Percentiles rank a stretch among this genome's conserved stretches.
Evolutionary conservation across 176 grass and related monocot genomes (phyloP).

Genomic region (Musa itinerans): DNA sequence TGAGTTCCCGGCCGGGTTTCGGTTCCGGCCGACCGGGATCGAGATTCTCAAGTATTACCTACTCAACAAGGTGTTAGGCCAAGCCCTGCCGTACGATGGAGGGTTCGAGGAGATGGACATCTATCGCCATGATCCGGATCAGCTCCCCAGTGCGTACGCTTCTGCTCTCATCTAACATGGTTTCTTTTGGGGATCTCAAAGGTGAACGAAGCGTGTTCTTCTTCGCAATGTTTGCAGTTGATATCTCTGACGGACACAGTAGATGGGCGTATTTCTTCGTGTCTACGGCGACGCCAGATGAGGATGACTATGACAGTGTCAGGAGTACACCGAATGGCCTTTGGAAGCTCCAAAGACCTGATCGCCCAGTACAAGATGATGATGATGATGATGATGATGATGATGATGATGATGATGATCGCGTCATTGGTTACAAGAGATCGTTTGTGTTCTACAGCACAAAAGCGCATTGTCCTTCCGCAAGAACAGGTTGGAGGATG

Average conservation of each 20-base stretch:
- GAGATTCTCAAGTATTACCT: background rate
- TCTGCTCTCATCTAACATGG: background rate
- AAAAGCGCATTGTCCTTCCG: background rate
- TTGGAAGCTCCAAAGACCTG: background rate
- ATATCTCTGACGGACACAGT: background rate
- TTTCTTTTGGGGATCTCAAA: background rate
- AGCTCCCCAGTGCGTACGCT: background rate
- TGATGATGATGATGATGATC: background rate
- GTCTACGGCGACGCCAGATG: background rate
- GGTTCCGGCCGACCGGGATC: background rate
- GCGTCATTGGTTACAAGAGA: background rate
- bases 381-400: background rate
- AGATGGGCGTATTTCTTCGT: background rate
- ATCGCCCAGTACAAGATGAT: background rate
- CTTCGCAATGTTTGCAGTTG: background rate
- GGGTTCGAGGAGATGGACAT: background rate
- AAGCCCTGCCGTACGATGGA: background rate
- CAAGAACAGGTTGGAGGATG: background rate
- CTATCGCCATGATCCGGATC: background rate
- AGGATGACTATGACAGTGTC: background rate
- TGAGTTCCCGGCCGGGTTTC: background rate
- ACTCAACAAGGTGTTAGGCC: background rate
- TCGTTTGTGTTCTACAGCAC: background rate
- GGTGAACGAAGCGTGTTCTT: background rate
- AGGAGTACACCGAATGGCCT: background rate